Evolutionary conservation across 2,329 filamentous ascomycete genomes (phyloP).

Genomic region (Calonectria crousiana): DNA sequence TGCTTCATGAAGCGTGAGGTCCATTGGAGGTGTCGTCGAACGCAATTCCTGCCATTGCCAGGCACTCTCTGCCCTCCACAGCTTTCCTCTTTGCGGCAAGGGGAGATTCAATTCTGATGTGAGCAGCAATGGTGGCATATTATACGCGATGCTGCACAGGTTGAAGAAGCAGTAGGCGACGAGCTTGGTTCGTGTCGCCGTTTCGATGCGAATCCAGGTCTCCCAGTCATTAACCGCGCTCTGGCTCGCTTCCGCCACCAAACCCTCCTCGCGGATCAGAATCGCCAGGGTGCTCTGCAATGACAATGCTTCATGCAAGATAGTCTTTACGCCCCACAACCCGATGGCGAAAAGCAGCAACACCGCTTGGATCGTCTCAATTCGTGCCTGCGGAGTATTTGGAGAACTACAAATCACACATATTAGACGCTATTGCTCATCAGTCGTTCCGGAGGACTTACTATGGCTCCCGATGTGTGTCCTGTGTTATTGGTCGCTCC

Average conservation of each 20-base stretch:
- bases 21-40: slow-evolving; percentile 62
- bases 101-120: slow-evolving; percentile 70
- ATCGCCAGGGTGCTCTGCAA: slow-evolving; percentile 70
- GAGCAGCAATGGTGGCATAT: slow-evolving; percentile 69
- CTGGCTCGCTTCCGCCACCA: slow-evolving; percentile 62
- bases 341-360: slow-evolving; percentile 71
- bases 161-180: slow-evolving; percentile 74
- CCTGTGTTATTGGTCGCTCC: slow-evolving; percentile 68
- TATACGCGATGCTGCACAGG: slow-evolving; percentile 71
- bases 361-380: slow-evolving; percentile 75
- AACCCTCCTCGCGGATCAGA: slow-evolving; percentile 69
- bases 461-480: slow-evolving; percentile 71
- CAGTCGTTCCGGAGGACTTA: slow-evolving; percentile 51
- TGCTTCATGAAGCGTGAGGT: slow-evolving; percentile 68
- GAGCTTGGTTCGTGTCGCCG: slow-evolving; percentile 69
- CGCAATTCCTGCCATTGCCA: slow-evolving; percentile 72
- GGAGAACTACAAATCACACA: slow-evolving; percentile 58
- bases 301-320: slow-evolving; percentile 70
- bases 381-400: slow-evolving; percentile 69
- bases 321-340: slow-evolving; percentile 71
- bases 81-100: slow-evolving; percentile 65
- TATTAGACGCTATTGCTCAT: slow-evolving; percentile 10
- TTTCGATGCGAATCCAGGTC: slow-evolving; percentile 69
- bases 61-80: slow-evolving; percentile 69
- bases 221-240: slow-evolving; percentile 66